Evolutionary conservation across 1,284 basidiomycete species (phyloP), one percentile per base, ranked within the genome.

Genomic region (Pascua sp.): DNA sequence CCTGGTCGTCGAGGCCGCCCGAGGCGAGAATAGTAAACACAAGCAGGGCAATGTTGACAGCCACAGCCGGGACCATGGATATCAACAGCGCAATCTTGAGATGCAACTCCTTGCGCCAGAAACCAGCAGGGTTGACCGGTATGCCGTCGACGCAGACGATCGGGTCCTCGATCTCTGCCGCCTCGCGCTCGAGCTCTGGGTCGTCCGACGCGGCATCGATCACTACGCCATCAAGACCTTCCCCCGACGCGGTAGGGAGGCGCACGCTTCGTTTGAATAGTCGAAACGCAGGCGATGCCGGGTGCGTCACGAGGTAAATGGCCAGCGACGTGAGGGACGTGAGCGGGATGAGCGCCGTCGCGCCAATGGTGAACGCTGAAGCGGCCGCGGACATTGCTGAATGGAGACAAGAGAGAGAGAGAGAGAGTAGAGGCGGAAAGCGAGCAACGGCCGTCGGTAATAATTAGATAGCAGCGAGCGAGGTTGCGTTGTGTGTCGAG

Each of bases 131-230:
- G 17, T 89, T 79, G 47, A 93, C 81, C 11, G 89, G 87, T 53
- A 84, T 83, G 1, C 91, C 91, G 67, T 93, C 87, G 12, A 85
- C 66, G 39, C 84, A 68, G 67, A 91, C 87, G 65, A 86, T 84
- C 4, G 86, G 83, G 44, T 78, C 85, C 36, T 85, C 83, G 40
- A 92, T 83, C 64, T 91, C 85, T 71, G 91, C 92, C 4, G 89
- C 85, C 70, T 93, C 91, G 37, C 69, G 77, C 12, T 63, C 62
- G 2, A 55, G 61, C 12, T 59, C 32, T 32, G 24, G 24, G 24
- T 2, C 24, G 24, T 32, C 24, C 24, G 24, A 32, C 4, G 7
- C 24, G 7, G 24, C 24, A 32, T 32, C 24, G 7, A 32, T 32
- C 24, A 32, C 24, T 32, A 32, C 24, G 24, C 62, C 66, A 51